phyloP scores from a whole-genome alignment of 768 basidiomycete genomes.

The Rhodotorula sphaerocarpa region DNA sequence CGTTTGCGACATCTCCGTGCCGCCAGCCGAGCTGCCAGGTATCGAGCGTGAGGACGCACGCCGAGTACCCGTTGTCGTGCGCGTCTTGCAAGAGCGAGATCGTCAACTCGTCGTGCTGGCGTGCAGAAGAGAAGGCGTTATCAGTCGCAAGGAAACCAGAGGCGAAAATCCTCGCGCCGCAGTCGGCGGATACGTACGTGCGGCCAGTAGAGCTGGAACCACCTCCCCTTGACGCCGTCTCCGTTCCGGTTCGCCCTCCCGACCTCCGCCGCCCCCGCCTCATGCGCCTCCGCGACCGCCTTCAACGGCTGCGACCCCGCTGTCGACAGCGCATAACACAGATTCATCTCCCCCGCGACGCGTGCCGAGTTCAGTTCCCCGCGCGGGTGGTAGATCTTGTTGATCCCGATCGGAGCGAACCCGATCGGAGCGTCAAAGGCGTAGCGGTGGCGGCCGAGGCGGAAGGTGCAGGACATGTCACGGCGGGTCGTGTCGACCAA shows the following conservation, averaged over 20 bases:
- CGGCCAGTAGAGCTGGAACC: slow-evolving; percentile 55
- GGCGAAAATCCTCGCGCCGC: no score
- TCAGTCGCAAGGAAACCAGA: no score
- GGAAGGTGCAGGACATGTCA: slow-evolving; percentile 43
- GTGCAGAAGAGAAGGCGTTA: background rate
- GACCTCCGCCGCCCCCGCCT: slow-evolving; percentile 30
- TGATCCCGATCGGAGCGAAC: slow-evolving; percentile 64
- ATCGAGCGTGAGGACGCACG: slow-evolving; percentile 29
- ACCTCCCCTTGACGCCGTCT: slow-evolving; percentile 39
- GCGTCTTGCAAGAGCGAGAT: slow-evolving; percentile 50
- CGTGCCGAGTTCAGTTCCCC: slow-evolving; percentile 64
- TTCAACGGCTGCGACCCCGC: slow-evolving; percentile 67
- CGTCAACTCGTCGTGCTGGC: slow-evolving; percentile 52
- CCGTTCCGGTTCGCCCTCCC: background rate
- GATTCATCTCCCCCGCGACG: slow-evolving; percentile 55
- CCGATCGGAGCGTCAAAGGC: slow-evolving; percentile 51
- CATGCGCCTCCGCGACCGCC: slow-evolving; percentile 64
- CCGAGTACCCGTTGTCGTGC: slow-evolving; percentile 50
- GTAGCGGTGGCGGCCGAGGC: slow-evolving; percentile 39
- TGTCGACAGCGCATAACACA: slow-evolving; percentile 69
- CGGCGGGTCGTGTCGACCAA: slow-evolving; percentile 52
- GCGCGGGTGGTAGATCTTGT: slow-evolving; percentile 58
- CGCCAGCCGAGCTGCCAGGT: slow-evolving; percentile 29
- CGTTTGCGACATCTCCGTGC: slow-evolving; percentile 13
- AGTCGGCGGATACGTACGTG: background rate